These are phyloP conservation scores for Nakaseomyces nivariensis DNA, from an alignment of 1,139 yeast genomes.

Conservation along the genomic window DNA sequence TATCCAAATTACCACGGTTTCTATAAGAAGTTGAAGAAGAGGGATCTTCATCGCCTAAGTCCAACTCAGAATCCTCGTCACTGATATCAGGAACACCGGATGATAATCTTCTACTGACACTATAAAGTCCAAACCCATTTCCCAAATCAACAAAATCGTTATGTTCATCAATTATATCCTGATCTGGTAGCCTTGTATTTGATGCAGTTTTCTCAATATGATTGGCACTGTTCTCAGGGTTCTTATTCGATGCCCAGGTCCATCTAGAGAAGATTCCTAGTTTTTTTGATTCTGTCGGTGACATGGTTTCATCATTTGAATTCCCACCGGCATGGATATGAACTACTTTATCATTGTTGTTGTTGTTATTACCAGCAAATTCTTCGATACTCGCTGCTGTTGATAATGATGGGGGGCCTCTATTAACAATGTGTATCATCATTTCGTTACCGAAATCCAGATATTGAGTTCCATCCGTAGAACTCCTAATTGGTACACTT, in stretches of 20 bases:
- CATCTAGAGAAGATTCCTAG: background rate
- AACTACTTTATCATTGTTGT: background rate
- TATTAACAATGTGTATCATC: conserved; percentile 21
- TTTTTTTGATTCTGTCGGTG: background rate
- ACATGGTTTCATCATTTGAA: background rate
- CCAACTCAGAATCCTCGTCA: conserved; percentile 10
- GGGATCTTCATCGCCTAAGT: conserved; percentile 6
- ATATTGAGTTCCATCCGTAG: conserved; percentile 9
- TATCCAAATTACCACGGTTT: conserved; percentile 11
- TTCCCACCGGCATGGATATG: background rate
- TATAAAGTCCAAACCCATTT: conserved; percentile 26
- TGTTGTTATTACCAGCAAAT: background rate
- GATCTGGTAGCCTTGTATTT: background rate
- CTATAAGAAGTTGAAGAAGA: conserved; percentile 10
- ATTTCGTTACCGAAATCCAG: conserved; percentile 29
- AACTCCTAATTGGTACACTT: background rate
- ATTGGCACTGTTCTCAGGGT: background rate
- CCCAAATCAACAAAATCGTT: conserved; percentile 26
- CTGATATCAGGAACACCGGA: conserved; percentile 20
- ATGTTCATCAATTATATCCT: background rate
- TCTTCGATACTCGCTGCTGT: conserved; percentile 17
- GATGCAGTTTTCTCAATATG: background rate
- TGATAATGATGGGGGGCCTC: conserved; percentile 28
- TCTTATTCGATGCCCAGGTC: background rate
- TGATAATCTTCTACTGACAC: conserved; percentile 27